Conservation (phyloP, 805 yeast species). For the Starmerella floris region DNA sequence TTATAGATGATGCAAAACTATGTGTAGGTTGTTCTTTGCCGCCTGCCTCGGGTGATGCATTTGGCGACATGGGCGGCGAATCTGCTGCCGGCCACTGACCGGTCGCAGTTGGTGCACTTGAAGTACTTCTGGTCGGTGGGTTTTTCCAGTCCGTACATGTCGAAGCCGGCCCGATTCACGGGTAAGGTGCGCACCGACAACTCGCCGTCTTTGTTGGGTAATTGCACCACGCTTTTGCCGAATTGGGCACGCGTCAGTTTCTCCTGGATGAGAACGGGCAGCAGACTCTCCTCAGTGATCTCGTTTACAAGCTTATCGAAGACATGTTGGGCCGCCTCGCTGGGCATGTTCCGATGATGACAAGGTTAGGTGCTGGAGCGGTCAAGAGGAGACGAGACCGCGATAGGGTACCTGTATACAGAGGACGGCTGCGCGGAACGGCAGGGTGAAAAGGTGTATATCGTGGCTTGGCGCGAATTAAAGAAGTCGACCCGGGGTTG, state of each 20-base stretch:
- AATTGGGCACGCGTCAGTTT: slow-evolving; percentile 25
- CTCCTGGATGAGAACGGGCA: slow-evolving; percentile 28
- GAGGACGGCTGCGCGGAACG: no score
- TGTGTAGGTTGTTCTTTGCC: slow-evolving; percentile 11
- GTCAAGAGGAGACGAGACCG: no score
- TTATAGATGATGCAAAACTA: no score
- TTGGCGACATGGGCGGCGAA: slow-evolving; percentile 89
- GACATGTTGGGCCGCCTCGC: slow-evolving; percentile 7
- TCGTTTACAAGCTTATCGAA: slow-evolving; percentile 22
- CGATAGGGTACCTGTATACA: no score
- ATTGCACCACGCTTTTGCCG: slow-evolving; percentile 22
- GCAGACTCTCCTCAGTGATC: slow-evolving; percentile 26
- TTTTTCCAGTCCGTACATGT: slow-evolving; percentile 32
- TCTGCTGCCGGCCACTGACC: slow-evolving; percentile 80
- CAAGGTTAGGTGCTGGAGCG: neutral
- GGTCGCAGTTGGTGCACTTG: slow-evolving; percentile 63
- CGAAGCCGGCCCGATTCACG: slow-evolving; percentile 26
- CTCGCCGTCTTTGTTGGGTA: slow-evolving; percentile 16
- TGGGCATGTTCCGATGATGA: neutral
- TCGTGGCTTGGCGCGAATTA: no score
- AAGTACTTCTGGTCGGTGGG: slow-evolving; percentile 49
- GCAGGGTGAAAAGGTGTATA: no score
- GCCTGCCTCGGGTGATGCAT: slow-evolving; percentile 53
- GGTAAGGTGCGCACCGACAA: slow-evolving; percentile 20
- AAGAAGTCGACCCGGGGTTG: no score